Evolutionary conservation across 208 protist species (phyloP).

Genomic region (Willaertia magna): DNA sequence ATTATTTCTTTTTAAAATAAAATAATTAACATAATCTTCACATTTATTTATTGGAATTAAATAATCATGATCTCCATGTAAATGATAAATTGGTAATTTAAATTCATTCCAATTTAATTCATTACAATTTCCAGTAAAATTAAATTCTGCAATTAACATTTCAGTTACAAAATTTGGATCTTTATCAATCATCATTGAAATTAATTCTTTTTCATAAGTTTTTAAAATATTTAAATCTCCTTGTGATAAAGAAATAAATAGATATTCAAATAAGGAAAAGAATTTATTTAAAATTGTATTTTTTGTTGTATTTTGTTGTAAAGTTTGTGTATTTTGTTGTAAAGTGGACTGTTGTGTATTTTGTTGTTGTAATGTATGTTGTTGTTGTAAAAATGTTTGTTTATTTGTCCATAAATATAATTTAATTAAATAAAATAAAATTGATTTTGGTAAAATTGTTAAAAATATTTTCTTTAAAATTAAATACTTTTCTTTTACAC

Average conservation of each 20-base stretch:
- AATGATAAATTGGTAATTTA: background rate
- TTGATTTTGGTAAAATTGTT: background rate
- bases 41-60: background rate
- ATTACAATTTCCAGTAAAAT: background rate
- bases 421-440: background rate
- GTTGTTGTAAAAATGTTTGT: too few species aligned
- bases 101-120: background rate
- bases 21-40: background rate
- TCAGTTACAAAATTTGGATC: background rate
- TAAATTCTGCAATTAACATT: background rate
- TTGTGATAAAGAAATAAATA: background rate
- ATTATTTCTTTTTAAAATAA: too few species aligned
- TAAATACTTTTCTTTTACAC: background rate
- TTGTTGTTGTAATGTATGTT: too few species aligned
- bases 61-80: background rate
- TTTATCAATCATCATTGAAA: background rate
- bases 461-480: background rate
- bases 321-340: too few species aligned
- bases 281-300: too few species aligned
- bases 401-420: background rate
- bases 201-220: background rate
- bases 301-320: too few species aligned
- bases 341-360: too few species aligned
- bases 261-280: background rate
- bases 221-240: background rate